These are phyloP conservation scores for Albifimbria verrucaria DNA, from an alignment of 2,329 filamentous ascomycete genomes.

Conservation along the genomic window DNA sequence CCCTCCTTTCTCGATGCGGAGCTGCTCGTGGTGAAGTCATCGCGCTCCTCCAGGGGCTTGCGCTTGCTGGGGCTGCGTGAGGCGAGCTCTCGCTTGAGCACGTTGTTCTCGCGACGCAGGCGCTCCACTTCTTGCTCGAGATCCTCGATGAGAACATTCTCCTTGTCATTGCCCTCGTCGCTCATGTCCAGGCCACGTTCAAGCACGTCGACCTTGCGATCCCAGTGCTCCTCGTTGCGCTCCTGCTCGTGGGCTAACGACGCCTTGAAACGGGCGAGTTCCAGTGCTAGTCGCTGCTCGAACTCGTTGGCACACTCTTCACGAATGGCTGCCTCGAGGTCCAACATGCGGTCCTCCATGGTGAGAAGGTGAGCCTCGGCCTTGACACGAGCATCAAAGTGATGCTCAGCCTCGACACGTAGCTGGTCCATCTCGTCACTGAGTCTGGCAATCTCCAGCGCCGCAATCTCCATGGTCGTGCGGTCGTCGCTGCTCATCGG, in stretches of 20 bases:
- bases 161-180: constrained; percentile 51
- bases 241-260: constrained; percentile 77
- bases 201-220: constrained; percentile 74
- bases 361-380: constrained; percentile 71
- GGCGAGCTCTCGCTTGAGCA: constrained; percentile 63
- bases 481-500: constrained; percentile 45
- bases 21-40: constrained; percentile 35
- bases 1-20: neutral
- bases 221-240: constrained; percentile 77
- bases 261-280: constrained; percentile 77
- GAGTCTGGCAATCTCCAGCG: constrained; percentile 77
- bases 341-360: constrained; percentile 62
- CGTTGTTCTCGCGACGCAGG: constrained; percentile 60
- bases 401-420: constrained; percentile 64
- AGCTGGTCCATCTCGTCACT: constrained; percentile 69
- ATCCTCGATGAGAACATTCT: constrained; percentile 60
- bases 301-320: constrained; percentile 89
- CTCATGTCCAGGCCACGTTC: constrained; percentile 47
- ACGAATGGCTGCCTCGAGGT: constrained; percentile 77
- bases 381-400: constrained; percentile 66
- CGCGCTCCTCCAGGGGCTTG: constrained; percentile 51
- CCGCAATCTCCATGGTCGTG: constrained; percentile 78
- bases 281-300: constrained; percentile 70
- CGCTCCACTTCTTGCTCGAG: constrained; percentile 70
- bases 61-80: constrained; percentile 62